A percentile compares a stretch with the other conserved stretches of the same genome.
These are phyloP conservation scores for Plectosphaerella plurivora DNA, from an alignment of 2,329 filamentous ascomycete genomes.

Conservation along the genomic window DNA sequence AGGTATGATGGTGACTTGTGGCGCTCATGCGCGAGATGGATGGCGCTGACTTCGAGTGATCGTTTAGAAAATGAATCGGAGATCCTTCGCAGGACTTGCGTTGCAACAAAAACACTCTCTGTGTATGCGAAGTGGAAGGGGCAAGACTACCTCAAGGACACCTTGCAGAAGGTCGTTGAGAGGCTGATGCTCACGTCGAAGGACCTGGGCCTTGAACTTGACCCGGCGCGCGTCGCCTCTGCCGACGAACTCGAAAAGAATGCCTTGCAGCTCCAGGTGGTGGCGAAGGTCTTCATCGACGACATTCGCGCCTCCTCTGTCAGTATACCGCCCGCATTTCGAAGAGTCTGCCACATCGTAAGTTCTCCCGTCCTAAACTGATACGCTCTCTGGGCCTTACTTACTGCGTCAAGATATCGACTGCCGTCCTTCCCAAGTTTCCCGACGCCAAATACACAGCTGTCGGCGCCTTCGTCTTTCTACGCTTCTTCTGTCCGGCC, in stretches of 20 bases:
- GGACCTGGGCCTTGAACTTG: conserved; percentile 63
- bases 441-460: conserved; percentile 69
- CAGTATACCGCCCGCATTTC: conserved; percentile 59
- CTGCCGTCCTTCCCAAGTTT: conserved; percentile 59
- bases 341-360: conserved; percentile 64
- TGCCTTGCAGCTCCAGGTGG: conserved; percentile 59
- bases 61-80: conserved; percentile 60
- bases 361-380: conserved; percentile 18
- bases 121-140: conserved; percentile 71
- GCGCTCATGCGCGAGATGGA: too few relatives aligned
- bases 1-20: conserved; percentile 28
- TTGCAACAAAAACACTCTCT: conserved; percentile 69
- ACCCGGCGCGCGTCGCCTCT: conserved; percentile 56
- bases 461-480: conserved; percentile 66
- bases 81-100: conserved; percentile 62
- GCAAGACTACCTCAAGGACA: conserved; percentile 55
- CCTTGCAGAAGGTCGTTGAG: conserved; percentile 63
- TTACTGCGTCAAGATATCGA: conserved; percentile 44
- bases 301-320: conserved; percentile 61
- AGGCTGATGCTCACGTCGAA: conserved; percentile 62
- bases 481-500: conserved; percentile 68
- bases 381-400: too few relatives aligned
- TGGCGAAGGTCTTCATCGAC: conserved; percentile 68
- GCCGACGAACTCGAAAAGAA: conserved; percentile 63
- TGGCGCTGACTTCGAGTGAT: too few relatives aligned